Conservation (phyloP, 805 yeast species). For the Candida schatavii region DNA sequence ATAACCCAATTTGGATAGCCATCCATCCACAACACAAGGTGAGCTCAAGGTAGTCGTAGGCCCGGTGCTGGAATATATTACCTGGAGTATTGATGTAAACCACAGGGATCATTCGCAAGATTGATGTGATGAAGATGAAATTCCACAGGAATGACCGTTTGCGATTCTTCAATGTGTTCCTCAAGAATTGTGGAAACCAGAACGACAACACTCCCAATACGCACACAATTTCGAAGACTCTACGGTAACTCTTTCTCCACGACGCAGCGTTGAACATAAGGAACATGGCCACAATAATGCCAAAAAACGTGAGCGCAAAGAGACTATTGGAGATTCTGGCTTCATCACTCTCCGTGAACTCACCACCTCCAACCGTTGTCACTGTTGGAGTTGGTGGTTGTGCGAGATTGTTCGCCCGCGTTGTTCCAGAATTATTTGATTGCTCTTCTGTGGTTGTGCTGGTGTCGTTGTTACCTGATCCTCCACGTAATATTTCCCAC, state of each 20-base stretch:
- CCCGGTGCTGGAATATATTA: conserved; percentile 72
- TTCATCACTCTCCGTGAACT: conserved; percentile 15
- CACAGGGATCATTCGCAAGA: conserved; percentile 63
- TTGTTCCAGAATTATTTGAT: not conserved
- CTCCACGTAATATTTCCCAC: conserved; percentile 64
- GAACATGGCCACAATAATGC: conserved; percentile 42
- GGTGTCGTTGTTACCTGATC: conserved; percentile 17
- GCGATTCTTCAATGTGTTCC: conserved; percentile 72
- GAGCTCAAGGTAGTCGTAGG: conserved; percentile 48
- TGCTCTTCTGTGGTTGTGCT: not conserved
- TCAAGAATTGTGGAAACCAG: conserved; percentile 86
- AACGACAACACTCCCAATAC: conserved; percentile 59
- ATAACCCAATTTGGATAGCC: conserved; percentile 51
- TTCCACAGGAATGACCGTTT: conserved; percentile 65
- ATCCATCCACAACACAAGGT: conserved; percentile 53
- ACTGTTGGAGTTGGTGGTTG: conserved; percentile 9
- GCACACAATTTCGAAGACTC: conserved; percentile 53
- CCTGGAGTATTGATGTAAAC: conserved; percentile 52
- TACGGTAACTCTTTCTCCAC: conserved; percentile 62
- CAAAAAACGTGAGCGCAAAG: conserved; percentile 24
- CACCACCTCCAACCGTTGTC: not conserved
- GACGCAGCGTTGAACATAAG: conserved; percentile 52
- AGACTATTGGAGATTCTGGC: conserved; percentile 21
- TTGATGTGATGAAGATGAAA: conserved; percentile 67
- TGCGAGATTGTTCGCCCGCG: conserved; percentile 8